Evolutionary conservation across 805 yeast genomes (phyloP), one percentile per base, ranked within the genome.

Genomic region (Komagataella populi): DNA sequence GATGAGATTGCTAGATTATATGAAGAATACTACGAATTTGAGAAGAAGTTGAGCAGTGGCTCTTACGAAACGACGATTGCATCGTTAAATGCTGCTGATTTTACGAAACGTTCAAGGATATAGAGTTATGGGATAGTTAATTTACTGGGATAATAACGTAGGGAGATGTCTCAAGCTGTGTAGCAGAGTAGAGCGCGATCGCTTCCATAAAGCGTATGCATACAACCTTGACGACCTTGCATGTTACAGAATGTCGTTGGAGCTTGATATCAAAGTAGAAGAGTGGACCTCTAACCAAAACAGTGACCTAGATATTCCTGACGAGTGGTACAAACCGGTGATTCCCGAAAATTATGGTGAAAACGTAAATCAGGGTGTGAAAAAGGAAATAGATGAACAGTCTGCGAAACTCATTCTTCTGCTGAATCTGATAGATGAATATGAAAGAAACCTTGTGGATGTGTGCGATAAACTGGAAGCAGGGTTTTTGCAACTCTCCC

Each of bases 401-500:
- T 16, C 43, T 23, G 22, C 46, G 16, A 17, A 23, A 48, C 47
- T 20, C 16, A 43, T 50, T 22, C 46, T 59, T 47, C 52, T 71
- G 14, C 57, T 74, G 4, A 63, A 61, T 3, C 54, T 64, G 23
- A 47, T 73, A 7, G 64, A 69, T 48, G 55, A 59, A 46, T 74
- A 74, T 56, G 70, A 68, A 47, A 44, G 48, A 4, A 24, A 61
- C 18, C 59, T 63, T 24, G 57, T 59, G 17, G 57, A 54, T 7
- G 51, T 57, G 2, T 53, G 55, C 46, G 53, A 63, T 4, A 45
- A 57, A 47, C 69, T 65, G 55, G 57, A 59, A 24, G 59, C 61
- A 44, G 78, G 76, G 5, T 70, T 57, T 52, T 57, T 71, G 14
- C 65, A 68, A 48, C 58, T 74, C 49, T 69, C 74, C 51, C 54